Percentiles rank a stretch among this genome's conserved stretches.
These are phyloP conservation scores for Talaromyces proteolyticus DNA, from an alignment of 495 filamentous ascomycete genomes.

Conservation along the genomic window DNA sequence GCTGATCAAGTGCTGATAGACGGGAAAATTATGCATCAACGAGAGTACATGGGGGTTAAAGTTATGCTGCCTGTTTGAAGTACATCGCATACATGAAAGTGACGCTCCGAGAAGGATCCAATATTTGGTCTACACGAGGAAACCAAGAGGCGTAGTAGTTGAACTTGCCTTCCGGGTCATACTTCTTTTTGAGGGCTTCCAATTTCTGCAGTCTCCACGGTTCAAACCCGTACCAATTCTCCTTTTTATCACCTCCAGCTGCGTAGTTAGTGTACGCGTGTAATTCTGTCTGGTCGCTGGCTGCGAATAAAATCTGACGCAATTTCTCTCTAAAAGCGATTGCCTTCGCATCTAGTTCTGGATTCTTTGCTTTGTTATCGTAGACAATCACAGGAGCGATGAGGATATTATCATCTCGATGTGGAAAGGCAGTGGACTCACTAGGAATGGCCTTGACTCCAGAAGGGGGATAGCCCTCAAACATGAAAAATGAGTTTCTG, in stretches of 20 bases:
- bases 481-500: conserved; percentile 17
- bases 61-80: conserved; percentile 32
- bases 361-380: conserved; percentile 3
- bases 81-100: too few species aligned
- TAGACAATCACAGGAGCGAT: conserved; percentile 13
- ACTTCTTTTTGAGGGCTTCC: conserved; percentile 28
- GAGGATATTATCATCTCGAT: conserved; percentile 22
- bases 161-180: conserved; percentile 37
- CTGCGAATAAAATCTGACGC: conserved; percentile 13
- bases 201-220: conserved; percentile 34
- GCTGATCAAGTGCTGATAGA: conserved; percentile 30
- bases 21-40: conserved; percentile 35
- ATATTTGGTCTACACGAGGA: too few species aligned
- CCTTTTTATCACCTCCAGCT: conserved; percentile 27
- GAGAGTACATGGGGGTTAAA: conserved; percentile 38
- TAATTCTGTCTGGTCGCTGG: conserved; percentile 15
- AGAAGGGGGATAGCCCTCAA: conserved; percentile 34
- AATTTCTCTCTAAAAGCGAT: conserved; percentile 12
- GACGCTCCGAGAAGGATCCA: too few species aligned
- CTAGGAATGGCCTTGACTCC: conserved; percentile 18
- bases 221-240: conserved; percentile 42
- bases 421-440: conserved; percentile 28
- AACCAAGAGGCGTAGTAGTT: conserved; percentile 44
- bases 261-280: conserved; percentile 46
- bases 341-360: conserved; percentile 14